Evolutionary conservation across 2,329 filamentous ascomycete genomes (phyloP), one percentile per base, ranked within the genome.

Genomic region (Helotiales sp.): DNA sequence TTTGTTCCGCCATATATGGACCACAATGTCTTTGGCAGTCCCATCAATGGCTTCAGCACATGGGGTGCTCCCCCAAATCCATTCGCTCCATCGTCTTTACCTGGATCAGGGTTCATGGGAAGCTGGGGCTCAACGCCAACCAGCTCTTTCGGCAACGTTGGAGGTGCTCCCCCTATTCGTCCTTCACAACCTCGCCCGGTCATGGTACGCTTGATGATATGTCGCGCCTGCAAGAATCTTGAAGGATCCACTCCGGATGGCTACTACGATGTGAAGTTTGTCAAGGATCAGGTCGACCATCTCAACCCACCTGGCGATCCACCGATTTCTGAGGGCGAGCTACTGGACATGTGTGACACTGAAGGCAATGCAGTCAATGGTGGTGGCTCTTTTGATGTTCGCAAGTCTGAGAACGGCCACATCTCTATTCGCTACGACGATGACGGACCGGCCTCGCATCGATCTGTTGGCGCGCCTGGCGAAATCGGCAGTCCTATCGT

Each of bases 341-440:
- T 98, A 66, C 80, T 93, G 36, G 86, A 90, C 57, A 89, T 65
- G 58, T 95, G 90, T 72, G 93, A 98, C 67, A 96, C 93, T 0
- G 91, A 96, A 71, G 95, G 95, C 57, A 96, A 89, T 67, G 71
- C 78, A 2, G 85, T 87, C 58, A 98, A 98, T 67, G 95, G 95
- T 46, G 93, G 93, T 44, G 95, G 95, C n/a, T 88, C 83, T 25
- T 96, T 99, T 69, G 85, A 89, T n/a, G 64, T 71, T 42, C 67
- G 70, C 17, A 52, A 60, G 50, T 66, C 69, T 55, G 61, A 52
- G 5, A 63, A 66, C 52, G 64, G 64, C 13, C 64, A 60, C 12
- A 54, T 36, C 22, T 65, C 61, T 13, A 79, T 88, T 52, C 78
- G 82, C 15, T 86, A 82, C 74, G 79, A 87, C 55, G 77, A 81